Conservation (phyloP, 75 land plant species). For the Picea sitchensis region DNA sequence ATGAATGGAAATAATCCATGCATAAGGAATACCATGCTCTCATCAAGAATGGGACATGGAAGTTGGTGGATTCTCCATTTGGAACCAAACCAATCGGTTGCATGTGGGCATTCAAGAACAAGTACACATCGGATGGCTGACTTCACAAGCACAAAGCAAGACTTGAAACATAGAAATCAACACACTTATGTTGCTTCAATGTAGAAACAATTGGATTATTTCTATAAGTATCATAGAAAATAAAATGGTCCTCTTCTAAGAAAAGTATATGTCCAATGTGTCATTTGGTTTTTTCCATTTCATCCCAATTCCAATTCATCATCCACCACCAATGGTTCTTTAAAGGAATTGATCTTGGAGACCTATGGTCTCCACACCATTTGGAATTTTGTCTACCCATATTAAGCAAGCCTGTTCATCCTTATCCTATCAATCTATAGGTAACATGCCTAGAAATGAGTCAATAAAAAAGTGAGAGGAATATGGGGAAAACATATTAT, state of each 20-base stretch:
- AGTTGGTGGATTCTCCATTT: too few species aligned
- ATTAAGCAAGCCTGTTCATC: slow-evolving; percentile 36
- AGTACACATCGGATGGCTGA: too few species aligned
- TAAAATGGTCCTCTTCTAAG: slow-evolving; percentile 94
- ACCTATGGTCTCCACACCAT: slow-evolving; percentile 88
- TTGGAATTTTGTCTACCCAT: slow-evolving; percentile 71
- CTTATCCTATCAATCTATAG: slow-evolving; percentile 67
- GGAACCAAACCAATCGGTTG: too few species aligned
- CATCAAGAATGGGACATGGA: too few species aligned
- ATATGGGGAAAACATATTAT: slow-evolving; percentile 90
- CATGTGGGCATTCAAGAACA: too few species aligned
- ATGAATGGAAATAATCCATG: too few species aligned
- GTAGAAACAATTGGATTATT: slow-evolving; percentile 60
- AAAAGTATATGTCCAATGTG: slow-evolving; percentile 73
- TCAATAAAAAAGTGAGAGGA: slow-evolving; percentile 81
- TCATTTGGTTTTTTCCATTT: slow-evolving; percentile 57
- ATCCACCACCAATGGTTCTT: too few species aligned
- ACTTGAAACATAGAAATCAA: slow-evolving; percentile 77
- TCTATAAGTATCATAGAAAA: slow-evolving; percentile 84
- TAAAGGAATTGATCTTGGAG: slow-evolving; percentile 84
- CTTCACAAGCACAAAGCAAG: too few species aligned
- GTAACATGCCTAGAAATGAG: slow-evolving; percentile 78
- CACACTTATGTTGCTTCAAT: slow-evolving; percentile 65
- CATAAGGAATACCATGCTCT: too few species aligned
- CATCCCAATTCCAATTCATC: too few species aligned